phyloP scores from a whole-genome alignment of 2,329 filamentous ascomycete species.

The Colletotrichum sidae region DNA sequence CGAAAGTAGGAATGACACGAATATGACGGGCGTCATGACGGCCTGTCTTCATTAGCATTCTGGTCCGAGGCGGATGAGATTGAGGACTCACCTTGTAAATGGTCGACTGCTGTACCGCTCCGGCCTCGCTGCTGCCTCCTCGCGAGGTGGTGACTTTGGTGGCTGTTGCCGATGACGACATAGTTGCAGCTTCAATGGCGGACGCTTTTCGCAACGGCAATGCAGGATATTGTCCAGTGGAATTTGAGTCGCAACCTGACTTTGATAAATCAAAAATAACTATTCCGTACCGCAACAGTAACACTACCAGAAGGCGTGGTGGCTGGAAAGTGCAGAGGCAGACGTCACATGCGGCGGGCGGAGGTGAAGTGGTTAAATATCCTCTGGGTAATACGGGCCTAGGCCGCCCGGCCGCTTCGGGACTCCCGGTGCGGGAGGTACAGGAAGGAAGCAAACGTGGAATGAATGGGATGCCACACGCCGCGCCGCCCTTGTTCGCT shows the following conservation, averaged over 20 bases:
- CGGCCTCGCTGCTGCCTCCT: conserved; percentile 27
- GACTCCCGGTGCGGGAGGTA: conserved; percentile 13
- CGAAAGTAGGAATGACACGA: conserved; percentile 74
- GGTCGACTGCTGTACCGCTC: conserved; percentile 36
- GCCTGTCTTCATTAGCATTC: conserved; percentile 44
- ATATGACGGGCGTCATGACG: conserved; percentile 72
- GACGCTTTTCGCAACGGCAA: no score
- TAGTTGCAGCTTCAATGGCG: conserved; percentile 1
- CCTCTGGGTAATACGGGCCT: neutral
- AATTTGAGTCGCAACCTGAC: no score
- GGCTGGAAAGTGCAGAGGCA: neutral
- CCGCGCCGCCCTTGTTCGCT: conserved; percentile 2
- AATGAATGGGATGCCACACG: neutral
- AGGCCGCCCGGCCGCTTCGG: conserved; percentile 17
- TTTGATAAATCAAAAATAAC: no score
- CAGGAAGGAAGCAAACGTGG: no score
- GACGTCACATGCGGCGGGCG: conserved; percentile 9
- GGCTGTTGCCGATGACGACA: conserved; percentile 39
- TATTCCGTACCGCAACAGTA: no score
- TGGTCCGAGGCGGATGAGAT: neutral
- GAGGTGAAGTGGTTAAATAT: conserved; percentile 25
- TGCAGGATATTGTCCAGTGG: no score
- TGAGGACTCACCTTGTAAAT: conserved; percentile 41
- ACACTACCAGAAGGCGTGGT: no score
- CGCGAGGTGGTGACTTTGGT: conserved; percentile 31